Percentiles rank a stretch among this genome's conserved stretches.
These are phyloP conservation scores for Botryosphaeria agaves DNA, from an alignment of 2,329 filamentous ascomycete species.

Conservation along the genomic window DNA sequence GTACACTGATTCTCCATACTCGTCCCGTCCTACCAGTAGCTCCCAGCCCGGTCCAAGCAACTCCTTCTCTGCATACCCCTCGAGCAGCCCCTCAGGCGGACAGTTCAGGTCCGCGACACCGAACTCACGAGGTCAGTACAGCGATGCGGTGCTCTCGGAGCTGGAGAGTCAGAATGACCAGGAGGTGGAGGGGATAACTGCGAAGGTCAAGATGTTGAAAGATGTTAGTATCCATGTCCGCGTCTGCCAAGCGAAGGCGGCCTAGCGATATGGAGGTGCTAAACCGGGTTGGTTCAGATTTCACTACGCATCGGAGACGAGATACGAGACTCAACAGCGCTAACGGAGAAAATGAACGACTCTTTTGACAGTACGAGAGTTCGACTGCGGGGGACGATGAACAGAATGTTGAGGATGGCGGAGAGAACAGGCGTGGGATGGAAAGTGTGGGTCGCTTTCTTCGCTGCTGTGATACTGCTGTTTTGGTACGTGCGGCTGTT, in stretches of 20 bases:
- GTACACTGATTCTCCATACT: slow-evolving; percentile 1
- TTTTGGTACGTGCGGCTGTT: slow-evolving; percentile 93
- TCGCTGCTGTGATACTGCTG: slow-evolving; percentile 61
- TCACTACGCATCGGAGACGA: slow-evolving; percentile 88
- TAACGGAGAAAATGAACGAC: slow-evolving; percentile 93
- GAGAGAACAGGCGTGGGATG: slow-evolving; percentile 87
- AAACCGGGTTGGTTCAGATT: slow-evolving; percentile 36
- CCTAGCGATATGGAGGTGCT: not conserved
- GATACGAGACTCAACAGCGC: slow-evolving; percentile 73
- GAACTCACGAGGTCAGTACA: slow-evolving; percentile 66
- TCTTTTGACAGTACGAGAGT: slow-evolving; percentile 73
- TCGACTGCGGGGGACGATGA: slow-evolving; percentile 82
- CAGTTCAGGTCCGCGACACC: slow-evolving; percentile 25
- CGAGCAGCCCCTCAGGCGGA: slow-evolving; percentile 3
- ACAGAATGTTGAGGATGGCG: slow-evolving; percentile 90
- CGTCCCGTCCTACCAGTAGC: not conserved
- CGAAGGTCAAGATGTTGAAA: slow-evolving; percentile 80
- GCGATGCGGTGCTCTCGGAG: slow-evolving; percentile 77
- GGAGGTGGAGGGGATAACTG: slow-evolving; percentile 76
- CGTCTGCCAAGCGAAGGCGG: not conserved
- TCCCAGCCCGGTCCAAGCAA: too few species aligned
- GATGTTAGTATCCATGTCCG: slow-evolving; percentile 41
- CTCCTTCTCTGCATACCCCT: not conserved
- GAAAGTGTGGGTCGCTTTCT: slow-evolving; percentile 87
- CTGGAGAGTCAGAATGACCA: slow-evolving; percentile 91